Evolutionary conservation across 2,329 filamentous ascomycete species (phyloP).

Genomic region (Rutstroemia sp.): DNA sequence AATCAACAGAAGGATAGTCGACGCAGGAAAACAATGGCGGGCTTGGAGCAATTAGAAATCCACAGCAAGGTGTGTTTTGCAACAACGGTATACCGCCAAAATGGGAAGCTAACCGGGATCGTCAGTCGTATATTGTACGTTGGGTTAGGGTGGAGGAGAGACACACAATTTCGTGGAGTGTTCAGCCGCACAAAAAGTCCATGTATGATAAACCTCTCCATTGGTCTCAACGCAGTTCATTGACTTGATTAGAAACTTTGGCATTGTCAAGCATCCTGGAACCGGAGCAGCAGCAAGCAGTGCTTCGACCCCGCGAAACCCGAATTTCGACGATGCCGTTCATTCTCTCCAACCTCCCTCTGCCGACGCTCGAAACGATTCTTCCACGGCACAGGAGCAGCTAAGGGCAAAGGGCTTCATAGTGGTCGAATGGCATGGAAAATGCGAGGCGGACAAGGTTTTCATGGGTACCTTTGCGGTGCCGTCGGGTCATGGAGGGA

Average conservation of each 20-base stretch:
- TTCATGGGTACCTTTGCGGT: slow-evolving; percentile 87
- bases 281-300: slow-evolving; percentile 35
- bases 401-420: slow-evolving; percentile 61
- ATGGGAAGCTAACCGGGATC: slow-evolving; percentile 15
- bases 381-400: slow-evolving; percentile 53
- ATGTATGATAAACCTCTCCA: slow-evolving; percentile 45
- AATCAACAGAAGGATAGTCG: not conserved
- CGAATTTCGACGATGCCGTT: slow-evolving; percentile 19
- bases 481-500: slow-evolving; percentile 65
- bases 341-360: slow-evolving; percentile 24
- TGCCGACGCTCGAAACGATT: slow-evolving; percentile 53
- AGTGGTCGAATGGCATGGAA: slow-evolving; percentile 78
- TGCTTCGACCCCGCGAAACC: slow-evolving; percentile 16
- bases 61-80: slow-evolving; percentile 75
- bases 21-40: slow-evolving; percentile 77
- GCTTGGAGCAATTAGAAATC: slow-evolving; percentile 93
- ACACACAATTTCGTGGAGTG: slow-evolving; percentile 93
- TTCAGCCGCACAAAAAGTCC: slow-evolving; percentile 96
- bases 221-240: not conserved
- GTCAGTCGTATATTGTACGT: slow-evolving; percentile 90
- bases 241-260: slow-evolving; percentile 64
- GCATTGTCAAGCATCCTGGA: slow-evolving; percentile 94
- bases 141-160: slow-evolving; percentile 90
- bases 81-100: not conserved
- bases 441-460: slow-evolving; percentile 94